phyloP scores from a whole-genome alignment of 352 stramenopile species.

The Globisporangium paddicum region DNA sequence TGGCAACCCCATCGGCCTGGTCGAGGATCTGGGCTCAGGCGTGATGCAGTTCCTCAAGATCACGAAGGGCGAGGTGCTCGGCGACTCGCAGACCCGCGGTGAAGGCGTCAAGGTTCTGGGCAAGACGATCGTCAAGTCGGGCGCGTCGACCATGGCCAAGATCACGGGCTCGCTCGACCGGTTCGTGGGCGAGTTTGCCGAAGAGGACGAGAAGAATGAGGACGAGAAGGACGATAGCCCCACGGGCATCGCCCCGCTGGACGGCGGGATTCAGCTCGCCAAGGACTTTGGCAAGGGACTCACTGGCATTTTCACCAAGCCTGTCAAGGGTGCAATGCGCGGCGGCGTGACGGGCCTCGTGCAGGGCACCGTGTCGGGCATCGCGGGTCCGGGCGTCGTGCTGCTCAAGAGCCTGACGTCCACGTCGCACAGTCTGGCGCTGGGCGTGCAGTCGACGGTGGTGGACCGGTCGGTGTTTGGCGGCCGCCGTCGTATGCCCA shows the following conservation, averaged over 20 bases:
- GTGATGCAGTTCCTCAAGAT: constrained; percentile 87
- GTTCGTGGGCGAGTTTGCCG: constrained; percentile 77
- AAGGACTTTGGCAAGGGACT: constrained; percentile 82
- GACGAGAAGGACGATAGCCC: constrained; percentile 22
- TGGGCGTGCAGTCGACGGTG: constrained; percentile 76
- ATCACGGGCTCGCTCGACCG: constrained; percentile 84
- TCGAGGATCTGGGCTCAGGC: constrained; percentile 83
- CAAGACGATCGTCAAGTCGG: constrained; percentile 80
- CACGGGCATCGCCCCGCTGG: constrained; percentile 33
- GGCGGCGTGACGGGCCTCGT: constrained; percentile 75
- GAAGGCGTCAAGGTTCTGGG: constrained; percentile 84
- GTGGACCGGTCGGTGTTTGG: constrained; percentile 78
- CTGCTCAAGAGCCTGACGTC: constrained; percentile 82
- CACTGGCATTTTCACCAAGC: constrained; percentile 86
- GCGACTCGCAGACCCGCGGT: constrained; percentile 74
- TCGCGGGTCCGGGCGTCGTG: constrained; percentile 76
- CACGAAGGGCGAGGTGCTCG: constrained; percentile 81
- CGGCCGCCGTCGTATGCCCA: constrained; percentile 60
- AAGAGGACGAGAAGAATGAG: constrained; percentile 32
- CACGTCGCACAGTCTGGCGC: constrained; percentile 70
- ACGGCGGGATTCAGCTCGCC: constrained; percentile 66
- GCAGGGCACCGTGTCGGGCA: constrained; percentile 71
- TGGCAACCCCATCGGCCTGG: constrained; percentile 81
- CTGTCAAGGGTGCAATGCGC: constrained; percentile 77
- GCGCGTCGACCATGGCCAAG: constrained; percentile 71